Base-by-base conservation (phyloP, 306 rosid genomes). In the Astragalus membranaceus region DNA sequence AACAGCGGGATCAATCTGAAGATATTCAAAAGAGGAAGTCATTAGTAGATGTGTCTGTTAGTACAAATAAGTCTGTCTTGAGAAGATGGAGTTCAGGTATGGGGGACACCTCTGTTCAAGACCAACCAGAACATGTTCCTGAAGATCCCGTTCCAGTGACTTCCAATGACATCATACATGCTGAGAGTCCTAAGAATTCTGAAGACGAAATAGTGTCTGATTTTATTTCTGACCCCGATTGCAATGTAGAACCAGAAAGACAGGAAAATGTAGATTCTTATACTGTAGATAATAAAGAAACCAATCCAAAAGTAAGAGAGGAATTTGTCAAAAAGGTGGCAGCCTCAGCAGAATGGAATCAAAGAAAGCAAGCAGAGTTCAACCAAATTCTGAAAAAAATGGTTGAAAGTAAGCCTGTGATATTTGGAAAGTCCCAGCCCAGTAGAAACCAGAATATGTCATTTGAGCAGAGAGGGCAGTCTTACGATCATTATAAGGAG, bases 21-120 rank as follows among this genome's bases (percentile, higher is more conserved):
- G 96, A 87, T 71, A 26, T 65, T 82, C 90, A 88, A 52, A 81
- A 83, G 58, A 78, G 86, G 85, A 87, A 80, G 78, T 90, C 92
- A 37, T 62, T 85, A 75, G 39, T 88, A 67, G 89, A 85, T 78
- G 79, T 82, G 61, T 77, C 96, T 52, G 44, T 59, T 43, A 60
- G 72, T 80, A 76, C 97, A 55, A 94, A 81, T 78, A 94, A 94
- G 80, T 82, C 96, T 76, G 96, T 94, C 46, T 78, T 94, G 85
- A 91, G 98, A 83, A 94, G 98, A 83, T 94, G 97, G 97, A 94
- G 96, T 83, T 70, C 96, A 32, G 89, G 96, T 62, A 75, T 87
- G 81, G 96, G 96, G 47, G 96, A 87, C 74, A 73, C 81, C 70
- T 84, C 90, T 33, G 72, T 79, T 69, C 85, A 72, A 62, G 67